A percentile compares a stretch with the other conserved stretches of the same genome.
Conservation (phyloP, 306 rosid genomes). For the Biancaea sappan region DNA sequence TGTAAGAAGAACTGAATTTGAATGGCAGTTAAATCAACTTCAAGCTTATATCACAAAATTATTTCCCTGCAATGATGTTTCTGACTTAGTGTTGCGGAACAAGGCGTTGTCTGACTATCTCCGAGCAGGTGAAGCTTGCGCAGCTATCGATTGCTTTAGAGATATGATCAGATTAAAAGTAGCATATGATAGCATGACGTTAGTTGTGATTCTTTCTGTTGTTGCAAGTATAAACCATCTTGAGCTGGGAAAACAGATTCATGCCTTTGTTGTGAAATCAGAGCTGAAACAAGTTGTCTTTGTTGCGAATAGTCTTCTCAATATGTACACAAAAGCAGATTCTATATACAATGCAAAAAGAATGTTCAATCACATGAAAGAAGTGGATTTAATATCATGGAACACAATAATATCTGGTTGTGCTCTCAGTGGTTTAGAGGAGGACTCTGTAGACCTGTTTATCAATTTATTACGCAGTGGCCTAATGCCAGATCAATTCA, state of each 20-base stretch:
- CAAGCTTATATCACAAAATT: conserved; percentile 61
- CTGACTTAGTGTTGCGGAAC: conserved; percentile 61
- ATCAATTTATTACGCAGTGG: conserved; percentile 53
- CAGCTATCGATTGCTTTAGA: conserved; percentile 58
- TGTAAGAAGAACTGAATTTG: conserved; percentile 41
- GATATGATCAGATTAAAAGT: conserved; percentile 50
- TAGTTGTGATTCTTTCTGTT: conserved; percentile 56
- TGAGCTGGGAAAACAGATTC: conserved; percentile 70
- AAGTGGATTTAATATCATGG: conserved; percentile 77
- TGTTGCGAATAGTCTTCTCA: conserved; percentile 69
- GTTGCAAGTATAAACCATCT: conserved; percentile 42
- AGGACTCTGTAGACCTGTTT: conserved; percentile 54
- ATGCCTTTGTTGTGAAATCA: conserved; percentile 49
- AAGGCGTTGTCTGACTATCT: conserved; percentile 53
- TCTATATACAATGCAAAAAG: conserved; percentile 43
- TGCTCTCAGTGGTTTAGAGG: conserved; percentile 49
- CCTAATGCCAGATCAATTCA: conserved; percentile 64
- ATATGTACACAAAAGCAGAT: conserved; percentile 70
- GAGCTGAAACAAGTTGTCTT: conserved; percentile 47
- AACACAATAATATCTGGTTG: conserved; percentile 79
- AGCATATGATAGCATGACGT: conserved; percentile 53
- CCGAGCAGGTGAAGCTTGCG: conserved; percentile 54
- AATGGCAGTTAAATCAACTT: conserved; percentile 58
- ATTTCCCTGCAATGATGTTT: conserved; percentile 35
- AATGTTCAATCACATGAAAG: conserved; percentile 56